Percentiles rank a stretch among this genome's conserved stretches.
Evolutionary conservation across 257 asterid genomes (phyloP).

Genomic region (Solanum lycopersicoides): DNA sequence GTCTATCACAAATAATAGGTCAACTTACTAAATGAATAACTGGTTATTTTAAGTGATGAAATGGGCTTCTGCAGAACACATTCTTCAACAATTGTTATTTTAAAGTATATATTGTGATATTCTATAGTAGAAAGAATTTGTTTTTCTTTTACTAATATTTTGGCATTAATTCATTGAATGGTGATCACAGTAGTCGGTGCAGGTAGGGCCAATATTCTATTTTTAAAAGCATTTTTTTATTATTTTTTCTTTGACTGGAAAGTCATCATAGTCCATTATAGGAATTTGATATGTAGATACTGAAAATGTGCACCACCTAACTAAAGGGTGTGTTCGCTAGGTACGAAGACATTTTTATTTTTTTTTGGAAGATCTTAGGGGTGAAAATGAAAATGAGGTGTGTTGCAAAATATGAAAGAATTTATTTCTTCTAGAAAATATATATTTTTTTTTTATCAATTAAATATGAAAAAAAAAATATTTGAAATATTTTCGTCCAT

Average conservation of each 20-base stretch:
- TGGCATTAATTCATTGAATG: not conserved
- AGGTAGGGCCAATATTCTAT: not conserved
- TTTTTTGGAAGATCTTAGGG: not conserved
- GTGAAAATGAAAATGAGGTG: too few species aligned
- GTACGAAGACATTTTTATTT: not conserved
- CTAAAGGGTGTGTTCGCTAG: not conserved
- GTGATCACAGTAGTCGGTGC: not conserved
- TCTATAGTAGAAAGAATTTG: not conserved
- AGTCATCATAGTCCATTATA: not conserved
- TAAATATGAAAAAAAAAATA: too few species aligned
- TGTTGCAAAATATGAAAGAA: too few species aligned
- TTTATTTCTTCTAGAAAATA: too few species aligned
- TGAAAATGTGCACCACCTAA: not conserved
- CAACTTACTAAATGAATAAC: not conserved
- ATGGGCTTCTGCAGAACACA: not conserved
- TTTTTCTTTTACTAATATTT: not conserved
- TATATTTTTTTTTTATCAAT: too few species aligned
- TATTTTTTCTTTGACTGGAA: not conserved
- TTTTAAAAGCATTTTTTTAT: not conserved
- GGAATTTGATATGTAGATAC: not conserved
- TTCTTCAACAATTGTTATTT: not conserved
- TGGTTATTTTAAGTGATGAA: not conserved
- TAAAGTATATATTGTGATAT: not conserved
- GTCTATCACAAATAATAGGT: not conserved
- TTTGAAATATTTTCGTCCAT: too few species aligned